These are phyloP conservation scores for Phoma sp. DNA, from an alignment of 2,329 filamentous ascomycete genomes.

Conservation along the genomic window DNA sequence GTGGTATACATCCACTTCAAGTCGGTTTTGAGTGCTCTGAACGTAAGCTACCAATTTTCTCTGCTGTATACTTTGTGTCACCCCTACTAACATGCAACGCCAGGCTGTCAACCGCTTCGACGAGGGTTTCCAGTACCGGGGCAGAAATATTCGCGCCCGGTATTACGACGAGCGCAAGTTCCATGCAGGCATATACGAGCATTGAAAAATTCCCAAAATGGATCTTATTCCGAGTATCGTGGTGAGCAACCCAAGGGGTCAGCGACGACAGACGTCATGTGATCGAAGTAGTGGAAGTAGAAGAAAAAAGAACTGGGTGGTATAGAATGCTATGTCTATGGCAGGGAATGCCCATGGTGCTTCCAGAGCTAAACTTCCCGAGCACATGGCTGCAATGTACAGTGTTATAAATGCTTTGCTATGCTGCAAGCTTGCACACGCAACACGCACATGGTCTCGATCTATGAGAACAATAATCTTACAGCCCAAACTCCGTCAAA, in stretches of 20 bases:
- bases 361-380: neutral
- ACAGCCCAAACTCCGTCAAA: conserved; percentile 9
- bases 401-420: neutral
- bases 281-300: no score
- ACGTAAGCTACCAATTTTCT: conserved; percentile 61
- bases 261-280: no score
- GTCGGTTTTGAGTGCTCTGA: conserved; percentile 79
- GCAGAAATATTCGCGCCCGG: conserved; percentile 78
- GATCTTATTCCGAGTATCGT: no score
- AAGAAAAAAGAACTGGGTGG: no score
- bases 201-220: conserved; percentile 10
- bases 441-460: neutral
- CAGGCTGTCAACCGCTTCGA: conserved; percentile 89
- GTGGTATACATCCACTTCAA: conserved; percentile 95
- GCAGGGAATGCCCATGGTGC: neutral
- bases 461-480: conserved; percentile 1
- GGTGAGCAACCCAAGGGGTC: no score
- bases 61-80: neutral
- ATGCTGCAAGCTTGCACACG: neutral
- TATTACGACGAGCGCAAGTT: conserved; percentile 88
- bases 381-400: neutral
- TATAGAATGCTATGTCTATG: neutral
- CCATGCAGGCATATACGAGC: conserved; percentile 57
- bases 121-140: conserved; percentile 91
- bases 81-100: conserved; percentile 13